Evolutionary conservation across 257 asterid genomes (phyloP).

Genomic region (Prunella vulgaris): DNA sequence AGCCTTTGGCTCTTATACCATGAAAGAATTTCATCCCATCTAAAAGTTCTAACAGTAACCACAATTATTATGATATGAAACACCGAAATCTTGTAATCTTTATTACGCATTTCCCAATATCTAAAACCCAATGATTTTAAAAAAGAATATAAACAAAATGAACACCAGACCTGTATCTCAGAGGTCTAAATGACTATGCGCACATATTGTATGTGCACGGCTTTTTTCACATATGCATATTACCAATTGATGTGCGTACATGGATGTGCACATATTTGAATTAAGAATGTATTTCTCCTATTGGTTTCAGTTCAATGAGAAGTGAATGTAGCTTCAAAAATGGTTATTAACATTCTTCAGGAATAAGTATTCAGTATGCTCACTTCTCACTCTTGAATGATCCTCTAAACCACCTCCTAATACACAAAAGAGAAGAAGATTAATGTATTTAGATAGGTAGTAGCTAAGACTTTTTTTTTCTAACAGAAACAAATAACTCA

Average conservation of each 20-base stretch:
- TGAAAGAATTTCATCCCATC: too few relatives aligned
- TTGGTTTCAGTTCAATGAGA: slow-evolving; percentile 3
- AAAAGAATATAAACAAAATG: neutral
- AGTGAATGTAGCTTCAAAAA: neutral
- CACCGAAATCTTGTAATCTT: slow-evolving; percentile 1
- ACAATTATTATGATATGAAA: neutral
- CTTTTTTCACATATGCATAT: neutral
- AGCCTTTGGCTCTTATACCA: too few relatives aligned
- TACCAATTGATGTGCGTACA: neutral
- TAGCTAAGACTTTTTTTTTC: neutral
- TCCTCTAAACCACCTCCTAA: neutral
- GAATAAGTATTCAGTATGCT: neutral
- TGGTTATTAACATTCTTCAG: neutral
- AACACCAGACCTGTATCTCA: neutral
- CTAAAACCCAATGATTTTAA: too few relatives aligned
- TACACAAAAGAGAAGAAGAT: neutral
- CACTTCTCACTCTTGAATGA: slow-evolving; percentile 4
- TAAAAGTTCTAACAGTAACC: too few relatives aligned
- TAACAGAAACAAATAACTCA: neutral
- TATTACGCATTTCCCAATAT: too few relatives aligned
- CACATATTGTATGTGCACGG: neutral
- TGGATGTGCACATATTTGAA: neutral
- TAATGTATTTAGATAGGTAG: neutral
- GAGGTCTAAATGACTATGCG: neutral
- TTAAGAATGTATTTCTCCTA: neutral